Base-by-base conservation (phyloP, 2,329 filamentous ascomycete species). In the Venturia oleaginea region DNA sequence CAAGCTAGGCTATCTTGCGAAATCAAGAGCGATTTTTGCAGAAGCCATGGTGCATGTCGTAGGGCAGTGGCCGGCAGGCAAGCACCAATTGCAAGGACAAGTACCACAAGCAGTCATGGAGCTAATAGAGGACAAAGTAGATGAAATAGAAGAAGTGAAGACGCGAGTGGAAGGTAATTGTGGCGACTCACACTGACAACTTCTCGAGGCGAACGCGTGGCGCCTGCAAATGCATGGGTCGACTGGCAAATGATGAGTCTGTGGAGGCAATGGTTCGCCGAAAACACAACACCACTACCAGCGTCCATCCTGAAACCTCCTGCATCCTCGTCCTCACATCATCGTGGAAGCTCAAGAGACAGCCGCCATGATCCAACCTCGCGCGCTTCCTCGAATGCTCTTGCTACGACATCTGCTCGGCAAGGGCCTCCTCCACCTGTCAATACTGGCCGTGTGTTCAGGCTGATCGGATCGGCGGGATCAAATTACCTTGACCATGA, bases 11-110 rank as follows among this genome's bases (percentile, higher is more conserved):
- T 96, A 92, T 71, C 82, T 96, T 51, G 88, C 92, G 10, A 86
- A 90, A 55, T 92, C 88, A 71, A 89, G 89, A 68, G 87, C 92
- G 51, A 84, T 88, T 66, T 89, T 93, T 72, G 77, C 77, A 34
- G 82, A 97, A 78, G 91, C 92, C 0, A 81, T 97, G 60, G 90
- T 96, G 62, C 93, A 97, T 71, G 91, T 97, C 0, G 92, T 97
- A 0, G 93, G 93, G 3, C 91, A 96, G 74, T 97, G 93, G 93
- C 92, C 93, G 0, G 80, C 85, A 0, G 91, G 89, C 19, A 85
- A 92, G 70, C 84, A 88, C 32, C 90, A 90, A 69, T 83, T 97
- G 42, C 86, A 90, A 65, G 82, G 84, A 66, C 81, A 88, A 37
- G 81, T 96, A 48, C 90, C 92, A 0, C 84, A 88, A 32, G 75